Base-by-base conservation (phyloP, 2,329 filamentous ascomycete genomes). In the Delphinella strobiligena region DNA sequence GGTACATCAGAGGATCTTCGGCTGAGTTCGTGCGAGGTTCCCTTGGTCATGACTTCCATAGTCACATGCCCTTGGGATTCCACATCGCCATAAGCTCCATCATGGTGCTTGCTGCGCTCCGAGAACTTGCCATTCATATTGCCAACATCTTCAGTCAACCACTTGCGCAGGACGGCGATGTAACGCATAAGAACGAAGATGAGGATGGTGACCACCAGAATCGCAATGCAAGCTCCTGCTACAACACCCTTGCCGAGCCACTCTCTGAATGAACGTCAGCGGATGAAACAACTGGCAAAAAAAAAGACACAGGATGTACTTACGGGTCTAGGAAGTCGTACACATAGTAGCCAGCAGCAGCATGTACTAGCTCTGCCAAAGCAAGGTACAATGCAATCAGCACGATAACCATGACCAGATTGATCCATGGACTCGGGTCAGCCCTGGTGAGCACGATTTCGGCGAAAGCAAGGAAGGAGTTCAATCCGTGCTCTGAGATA, bases 321-420 rank as follows among this genome's bases (percentile, higher is more conserved):
- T 38, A 51, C 49, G 76, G 69, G 55, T 93, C 70, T n/a, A 93
- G 71, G 61, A 93, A 93, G 42, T 52, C 56, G 62, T 93, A 93
- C 0, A 81, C 71, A 58, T 88, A 93, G 55, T 80, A 84, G 2
- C 74, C 74, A 56, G 86, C 68, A 0, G 77, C 78, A 4, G 74
- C 74, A 45, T 73, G 61, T 1, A 82, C 88, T 16, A 91, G 50
- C 58, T 84, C 93, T 1, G 83, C 84, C 12, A 93, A 62, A 1
- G 65, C 73, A 9, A 88, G 69, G 56, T 93, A 93, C 3, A 79
- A 61, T 0, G 74, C 74, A 31, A 93, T 69, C 5, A 91, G 58
- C n/a, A 85, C 41, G 46, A 88, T 60, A 11, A 88, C 64, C 54
- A 75, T 78, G 11, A 74, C 58, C n/a, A 85, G 57, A 52, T 87